phyloP scores from a whole-genome alignment of 768 basidiomycete species.

The Psilocybe cubensis region DNA sequence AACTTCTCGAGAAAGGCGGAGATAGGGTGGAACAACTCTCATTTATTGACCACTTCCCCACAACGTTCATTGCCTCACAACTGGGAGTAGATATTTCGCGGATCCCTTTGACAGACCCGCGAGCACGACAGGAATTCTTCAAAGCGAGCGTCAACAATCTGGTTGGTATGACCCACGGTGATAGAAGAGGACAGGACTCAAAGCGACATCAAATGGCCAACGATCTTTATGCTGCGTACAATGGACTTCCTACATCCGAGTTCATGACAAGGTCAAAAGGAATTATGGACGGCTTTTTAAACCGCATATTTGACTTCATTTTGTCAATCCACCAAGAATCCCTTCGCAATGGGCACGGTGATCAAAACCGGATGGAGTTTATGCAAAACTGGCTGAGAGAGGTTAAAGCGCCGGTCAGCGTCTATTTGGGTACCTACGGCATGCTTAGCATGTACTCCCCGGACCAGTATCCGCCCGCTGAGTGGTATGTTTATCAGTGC shows the following conservation, averaged over 20 bases:
- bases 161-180: neutral
- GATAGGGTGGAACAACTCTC: slow-evolving; percentile 1
- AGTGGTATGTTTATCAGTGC: neutral
- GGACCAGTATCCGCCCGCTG: neutral
- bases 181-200: slow-evolving; percentile 1
- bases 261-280: neutral
- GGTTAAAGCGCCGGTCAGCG: slow-evolving; percentile 2
- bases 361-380: neutral
- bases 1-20: neutral
- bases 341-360: neutral
- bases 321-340: neutral
- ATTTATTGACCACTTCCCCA: slow-evolving; percentile 9
- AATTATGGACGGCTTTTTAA: neutral
- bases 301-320: neutral
- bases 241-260: neutral
- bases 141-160: neutral
- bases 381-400: slow-evolving; percentile 2
- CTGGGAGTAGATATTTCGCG: neutral
- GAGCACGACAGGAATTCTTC: neutral
- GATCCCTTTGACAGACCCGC: neutral
- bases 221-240: neutral
- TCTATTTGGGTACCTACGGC: neutral
- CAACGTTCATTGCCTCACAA: neutral
- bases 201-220: neutral
- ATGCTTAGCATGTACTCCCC: neutral